Percentiles rank a stretch among this genome's conserved stretches.
These are phyloP conservation scores for Xylaria sp. DNA, from an alignment of 2,329 filamentous ascomycete species.

Conservation along the genomic window DNA sequence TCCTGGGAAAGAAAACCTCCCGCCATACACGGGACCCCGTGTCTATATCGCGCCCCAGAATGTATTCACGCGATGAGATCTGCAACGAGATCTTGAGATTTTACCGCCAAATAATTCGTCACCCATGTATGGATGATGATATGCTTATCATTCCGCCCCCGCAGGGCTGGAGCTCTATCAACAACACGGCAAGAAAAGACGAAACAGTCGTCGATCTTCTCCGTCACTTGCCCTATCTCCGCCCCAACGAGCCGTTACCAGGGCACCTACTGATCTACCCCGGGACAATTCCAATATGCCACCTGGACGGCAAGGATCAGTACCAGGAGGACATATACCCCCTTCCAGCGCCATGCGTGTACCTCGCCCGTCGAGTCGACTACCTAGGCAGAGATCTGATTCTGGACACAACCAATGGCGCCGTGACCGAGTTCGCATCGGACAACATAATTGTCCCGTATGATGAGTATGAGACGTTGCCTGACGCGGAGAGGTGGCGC, in stretches of 20 bases:
- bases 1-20: too few relatives aligned
- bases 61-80: slow-evolving; percentile 2
- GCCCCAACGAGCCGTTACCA: background rate
- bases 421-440: slow-evolving; percentile 12
- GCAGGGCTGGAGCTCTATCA: slow-evolving; percentile 4
- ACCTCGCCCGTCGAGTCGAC: slow-evolving; percentile 13
- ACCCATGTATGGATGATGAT: slow-evolving; percentile 4
- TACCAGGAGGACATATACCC: slow-evolving; percentile 4
- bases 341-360: slow-evolving; percentile 21
- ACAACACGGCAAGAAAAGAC: slow-evolving; percentile 4
- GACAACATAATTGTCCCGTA: background rate
- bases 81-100: background rate
- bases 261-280: slow-evolving; percentile 3
- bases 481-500: slow-evolving; percentile 15
- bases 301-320: background rate
- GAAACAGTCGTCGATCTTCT: slow-evolving; percentile 16
- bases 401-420: slow-evolving; percentile 17
- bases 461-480: slow-evolving; percentile 20
- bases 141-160: background rate
- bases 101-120: background rate
- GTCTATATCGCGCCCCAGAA: background rate
- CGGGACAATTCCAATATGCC: slow-evolving; percentile 1
- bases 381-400: slow-evolving; percentile 12
- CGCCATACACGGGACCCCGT: too few relatives aligned
- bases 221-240: slow-evolving; percentile 19